Conservation (phyloP, 257 asterid genomes). For the Perilla frutescens region DNA sequence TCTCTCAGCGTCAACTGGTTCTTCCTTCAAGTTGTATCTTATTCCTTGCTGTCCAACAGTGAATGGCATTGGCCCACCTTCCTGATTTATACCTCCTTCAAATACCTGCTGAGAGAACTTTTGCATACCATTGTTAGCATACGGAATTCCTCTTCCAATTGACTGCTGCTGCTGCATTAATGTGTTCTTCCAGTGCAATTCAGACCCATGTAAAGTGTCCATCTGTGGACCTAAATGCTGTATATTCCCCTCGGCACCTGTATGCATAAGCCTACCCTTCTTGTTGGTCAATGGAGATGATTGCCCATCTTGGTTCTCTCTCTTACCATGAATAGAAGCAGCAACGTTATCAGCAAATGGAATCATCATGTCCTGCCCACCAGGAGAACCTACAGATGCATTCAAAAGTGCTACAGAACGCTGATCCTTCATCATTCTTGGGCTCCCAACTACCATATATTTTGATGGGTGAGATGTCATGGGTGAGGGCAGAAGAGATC, state of each 20-base stretch:
- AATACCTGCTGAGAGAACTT: slow-evolving; percentile 69
- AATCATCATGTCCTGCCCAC: slow-evolving; percentile 71
- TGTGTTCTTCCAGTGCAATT: slow-evolving; percentile 81
- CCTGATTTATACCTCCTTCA: slow-evolving; percentile 78
- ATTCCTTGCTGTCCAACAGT: slow-evolving; percentile 75
- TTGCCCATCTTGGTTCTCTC: slow-evolving; percentile 79
- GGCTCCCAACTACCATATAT: slow-evolving; percentile 65
- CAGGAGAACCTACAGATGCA: slow-evolving; percentile 69
- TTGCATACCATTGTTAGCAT: slow-evolving; percentile 64
- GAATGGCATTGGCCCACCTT: slow-evolving; percentile 64
- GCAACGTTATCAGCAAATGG: slow-evolving; percentile 58
- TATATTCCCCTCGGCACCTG: slow-evolving; percentile 57
- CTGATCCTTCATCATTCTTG: slow-evolving; percentile 77
- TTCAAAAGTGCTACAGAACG: slow-evolving; percentile 58
- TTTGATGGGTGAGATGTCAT: slow-evolving; percentile 61
- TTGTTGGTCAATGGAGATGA: slow-evolving; percentile 67
- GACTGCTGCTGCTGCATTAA: slow-evolving; percentile 75
- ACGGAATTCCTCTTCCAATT: slow-evolving; percentile 62
- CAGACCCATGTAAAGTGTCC: slow-evolving; percentile 71
- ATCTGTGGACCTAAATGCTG: slow-evolving; percentile 66
- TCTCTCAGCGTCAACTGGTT: slow-evolving; percentile 77
- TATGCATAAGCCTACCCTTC: slow-evolving; percentile 62
- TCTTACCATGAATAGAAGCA: slow-evolving; percentile 68
- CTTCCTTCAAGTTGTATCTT: slow-evolving; percentile 87
- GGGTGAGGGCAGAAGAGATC: slow-evolving; percentile 62